Evolutionary conservation across 768 basidiomycete genomes (phyloP).

Genomic region (Lentinus brumalis): DNA sequence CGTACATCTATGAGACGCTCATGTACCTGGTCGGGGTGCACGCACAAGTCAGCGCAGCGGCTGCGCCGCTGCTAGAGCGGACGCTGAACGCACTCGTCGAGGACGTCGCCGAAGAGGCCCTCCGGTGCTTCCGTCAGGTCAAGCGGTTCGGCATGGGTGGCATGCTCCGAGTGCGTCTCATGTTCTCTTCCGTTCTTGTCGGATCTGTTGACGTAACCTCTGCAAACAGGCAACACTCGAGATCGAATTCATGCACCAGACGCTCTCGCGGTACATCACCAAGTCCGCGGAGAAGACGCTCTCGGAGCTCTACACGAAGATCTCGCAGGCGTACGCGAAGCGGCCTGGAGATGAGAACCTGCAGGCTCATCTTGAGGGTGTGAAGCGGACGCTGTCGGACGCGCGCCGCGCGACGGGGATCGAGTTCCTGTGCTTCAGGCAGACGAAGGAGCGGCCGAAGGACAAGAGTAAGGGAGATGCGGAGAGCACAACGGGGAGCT

Average conservation of each 20-base stretch:
- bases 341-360: slow-evolving; percentile 85
- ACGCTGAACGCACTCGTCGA: slow-evolving; percentile 80
- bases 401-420: slow-evolving; percentile 89
- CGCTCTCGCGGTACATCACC: slow-evolving; percentile 85
- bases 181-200: neutral
- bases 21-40: slow-evolving; percentile 91
- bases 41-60: slow-evolving; percentile 81
- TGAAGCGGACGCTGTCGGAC: slow-evolving; percentile 89
- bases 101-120: slow-evolving; percentile 79
- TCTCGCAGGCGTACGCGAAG: slow-evolving; percentile 89
- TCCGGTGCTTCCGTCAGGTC: slow-evolving; percentile 85
- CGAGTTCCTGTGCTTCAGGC: slow-evolving; percentile 92
- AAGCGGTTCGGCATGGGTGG: slow-evolving; percentile 97
- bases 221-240: slow-evolving; percentile 88
- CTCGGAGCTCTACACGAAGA: slow-evolving; percentile 90
- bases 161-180: slow-evolving; percentile 82
- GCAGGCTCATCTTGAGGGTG: slow-evolving; percentile 83
- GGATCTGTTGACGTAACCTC: neutral
- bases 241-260: slow-evolving; percentile 99
- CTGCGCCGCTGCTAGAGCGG: slow-evolving; percentile 81
- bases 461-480: slow-evolving; percentile 16
- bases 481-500: neutral
- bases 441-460: slow-evolving; percentile 51
- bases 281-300: slow-evolving; percentile 79
- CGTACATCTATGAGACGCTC: slow-evolving; percentile 89